A percentile compares a stretch with the other conserved stretches of the same genome.
Conservation (phyloP, 495 filamentous ascomycete species). For the Chaetomidium leptoderma region DNA sequence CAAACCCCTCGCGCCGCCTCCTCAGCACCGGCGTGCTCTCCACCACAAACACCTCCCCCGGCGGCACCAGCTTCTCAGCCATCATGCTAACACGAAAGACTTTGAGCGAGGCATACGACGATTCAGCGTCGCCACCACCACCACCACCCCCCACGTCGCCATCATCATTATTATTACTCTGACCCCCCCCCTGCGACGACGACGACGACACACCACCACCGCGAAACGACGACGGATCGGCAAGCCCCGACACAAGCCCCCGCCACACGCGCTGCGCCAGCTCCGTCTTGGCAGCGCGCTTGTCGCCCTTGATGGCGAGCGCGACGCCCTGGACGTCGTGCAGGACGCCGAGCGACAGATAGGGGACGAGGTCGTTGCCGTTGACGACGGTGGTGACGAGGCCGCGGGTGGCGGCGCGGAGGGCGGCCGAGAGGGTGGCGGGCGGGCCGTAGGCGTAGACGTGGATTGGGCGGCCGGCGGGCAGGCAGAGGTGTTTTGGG, state of each 20-base stretch:
- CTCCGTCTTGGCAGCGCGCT: slow-evolving; percentile 59
- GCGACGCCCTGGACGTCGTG: slow-evolving; percentile 72
- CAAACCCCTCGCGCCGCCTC: slow-evolving; percentile 53
- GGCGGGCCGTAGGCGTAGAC: slow-evolving; percentile 79
- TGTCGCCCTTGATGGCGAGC: slow-evolving; percentile 67
- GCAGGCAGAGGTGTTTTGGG: slow-evolving; percentile 48
- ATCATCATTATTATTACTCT: background rate
- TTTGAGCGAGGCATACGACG: slow-evolving; percentile 66
- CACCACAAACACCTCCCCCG: slow-evolving; percentile 71
- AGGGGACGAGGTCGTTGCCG: slow-evolving; percentile 68
- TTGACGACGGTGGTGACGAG: slow-evolving; percentile 72
- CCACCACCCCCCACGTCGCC: background rate
- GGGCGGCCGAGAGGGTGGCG: slow-evolving; percentile 65
- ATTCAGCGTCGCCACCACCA: slow-evolving; percentile 37
- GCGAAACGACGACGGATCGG: too few relatives aligned
- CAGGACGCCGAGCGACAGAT: slow-evolving; percentile 67
- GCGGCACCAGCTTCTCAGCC: slow-evolving; percentile 65
- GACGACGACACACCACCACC: too few relatives aligned
- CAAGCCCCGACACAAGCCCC: too few relatives aligned
- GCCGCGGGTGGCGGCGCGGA: slow-evolving; percentile 66
- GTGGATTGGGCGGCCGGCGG: slow-evolving; percentile 63
- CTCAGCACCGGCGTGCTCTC: slow-evolving; percentile 59
- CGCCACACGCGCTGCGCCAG: slow-evolving; percentile 36
- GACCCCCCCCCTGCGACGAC: too few relatives aligned
- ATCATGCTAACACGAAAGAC: slow-evolving; percentile 64